Evolutionary conservation across 768 basidiomycete species (phyloP).

Genomic region (Agaricus sinodeliciosus): DNA sequence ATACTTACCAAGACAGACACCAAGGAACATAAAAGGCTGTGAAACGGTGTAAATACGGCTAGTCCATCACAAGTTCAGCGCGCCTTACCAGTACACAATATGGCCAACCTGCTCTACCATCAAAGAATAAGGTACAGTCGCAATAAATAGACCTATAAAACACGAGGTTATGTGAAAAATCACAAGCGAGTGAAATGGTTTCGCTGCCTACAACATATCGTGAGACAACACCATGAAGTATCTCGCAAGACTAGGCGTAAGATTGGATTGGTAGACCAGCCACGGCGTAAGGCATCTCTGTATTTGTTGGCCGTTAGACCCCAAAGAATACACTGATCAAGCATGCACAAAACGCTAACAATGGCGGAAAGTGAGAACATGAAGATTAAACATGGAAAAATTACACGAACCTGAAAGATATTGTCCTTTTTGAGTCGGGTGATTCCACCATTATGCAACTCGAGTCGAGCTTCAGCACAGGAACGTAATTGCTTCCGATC

Average conservation of each 20-base stretch:
- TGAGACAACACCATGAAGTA: neutral
- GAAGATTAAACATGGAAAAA: neutral
- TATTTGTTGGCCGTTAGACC: neutral
- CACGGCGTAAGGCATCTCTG: neutral
- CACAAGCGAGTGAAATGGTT: neutral
- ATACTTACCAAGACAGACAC: neutral
- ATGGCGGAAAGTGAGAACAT: neutral
- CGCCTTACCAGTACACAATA: neutral
- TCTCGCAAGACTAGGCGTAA: constrained; percentile 2
- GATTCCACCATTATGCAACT: neutral
- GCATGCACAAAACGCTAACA: neutral
- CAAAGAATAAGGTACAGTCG: neutral
- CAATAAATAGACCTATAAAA: neutral
- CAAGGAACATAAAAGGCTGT: neutral
- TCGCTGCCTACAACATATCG: neutral
- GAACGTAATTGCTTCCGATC: neutral
- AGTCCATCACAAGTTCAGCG: too few relatives aligned
- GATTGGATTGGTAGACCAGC: neutral
- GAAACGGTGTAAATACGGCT: neutral
- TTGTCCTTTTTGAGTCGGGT: neutral
- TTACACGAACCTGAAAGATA: neutral
- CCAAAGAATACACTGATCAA: neutral
- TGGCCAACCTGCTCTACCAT: neutral
- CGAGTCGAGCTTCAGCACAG: neutral
- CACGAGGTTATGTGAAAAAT: neutral